These are phyloP conservation scores for Posidonia oceanica DNA, from an alignment of 116 monocot genomes.

Conservation along the genomic window DNA sequence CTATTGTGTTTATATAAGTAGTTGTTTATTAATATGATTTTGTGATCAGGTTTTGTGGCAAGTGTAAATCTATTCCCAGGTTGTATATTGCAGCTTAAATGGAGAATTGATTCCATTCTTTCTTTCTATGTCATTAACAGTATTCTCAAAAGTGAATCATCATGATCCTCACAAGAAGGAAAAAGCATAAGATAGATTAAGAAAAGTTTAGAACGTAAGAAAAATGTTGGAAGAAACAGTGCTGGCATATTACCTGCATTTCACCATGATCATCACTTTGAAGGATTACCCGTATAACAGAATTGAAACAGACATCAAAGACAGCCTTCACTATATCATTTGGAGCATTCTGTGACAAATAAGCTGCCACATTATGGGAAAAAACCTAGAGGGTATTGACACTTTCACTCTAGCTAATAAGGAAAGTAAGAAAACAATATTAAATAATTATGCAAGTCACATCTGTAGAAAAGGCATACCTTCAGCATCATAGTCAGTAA, in stretches of 20 bases:
- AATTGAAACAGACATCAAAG: constrained; percentile 71
- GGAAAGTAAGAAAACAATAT: neutral
- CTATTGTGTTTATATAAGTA: too few relatives aligned
- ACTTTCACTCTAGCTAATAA: neutral
- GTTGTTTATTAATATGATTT: too few relatives aligned
- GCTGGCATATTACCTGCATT: constrained; percentile 52
- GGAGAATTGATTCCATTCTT: too few relatives aligned
- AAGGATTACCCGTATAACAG: constrained; percentile 50
- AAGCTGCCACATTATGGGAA: neutral
- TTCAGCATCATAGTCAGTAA: constrained; percentile 86
- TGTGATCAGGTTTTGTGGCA: too few relatives aligned
- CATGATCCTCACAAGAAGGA: too few relatives aligned
- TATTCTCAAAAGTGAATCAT: too few relatives aligned
- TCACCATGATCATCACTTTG: constrained; percentile 88
- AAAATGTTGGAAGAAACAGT: neutral
- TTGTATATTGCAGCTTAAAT: too few relatives aligned
- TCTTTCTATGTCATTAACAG: too few relatives aligned
- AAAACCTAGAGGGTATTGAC: neutral
- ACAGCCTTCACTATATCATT: constrained; percentile 55
- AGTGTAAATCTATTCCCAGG: too few relatives aligned
- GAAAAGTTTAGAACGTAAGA: too few relatives aligned
- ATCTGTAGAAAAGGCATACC: constrained; percentile 23
- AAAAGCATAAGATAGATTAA: too few relatives aligned
- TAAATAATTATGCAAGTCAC: too few relatives aligned
- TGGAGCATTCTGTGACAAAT: constrained; percentile 53